Evolutionary conservation across 2,329 filamentous ascomycete species (phyloP), one percentile per base, ranked within the genome.

Genomic region (Cadophora gregata): DNA sequence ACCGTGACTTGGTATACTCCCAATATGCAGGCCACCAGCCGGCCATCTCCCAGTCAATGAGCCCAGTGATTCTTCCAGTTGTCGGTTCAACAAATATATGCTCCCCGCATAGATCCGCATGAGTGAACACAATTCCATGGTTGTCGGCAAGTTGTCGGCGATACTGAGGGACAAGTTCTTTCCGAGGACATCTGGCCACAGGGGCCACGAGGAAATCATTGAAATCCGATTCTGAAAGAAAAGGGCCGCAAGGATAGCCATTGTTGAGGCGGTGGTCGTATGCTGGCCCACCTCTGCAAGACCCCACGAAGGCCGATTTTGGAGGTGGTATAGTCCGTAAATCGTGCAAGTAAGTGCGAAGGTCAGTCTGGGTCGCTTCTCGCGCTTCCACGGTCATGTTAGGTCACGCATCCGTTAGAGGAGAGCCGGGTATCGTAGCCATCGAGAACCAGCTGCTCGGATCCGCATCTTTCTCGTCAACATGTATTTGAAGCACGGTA

Each of bases 121-220:
- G n/a, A n/a, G n/a, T n/a, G n/a, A n/a, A n/a, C n/a, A n/a, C n/a
- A n/a, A n/a, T n/a, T n/a, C n/a, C n/a, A n/a, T n/a, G n/a, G n/a
- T n/a, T n/a, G n/a, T n/a, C n/a, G n/a, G 45, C 14, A 47, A 47
- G 45, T 47, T 47, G 45, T 47, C 14, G 45, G 45, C 14, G 45
- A 47, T 47, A 47, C 6, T 47, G 14, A 6, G 14, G 6, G 45
- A 47, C 45, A 47, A 47, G 45, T 14, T 47, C 45, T 47, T 47
- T 47, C 6, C 45, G 45, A 47, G 45, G 45, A 47, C 45, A 47
- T 47, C 45, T 47, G 45, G 45, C 45, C 14, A 47, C 45, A 47
- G 45, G 45, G 45, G 16, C 45, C 16, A 47, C 45, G 45, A 47
- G 45, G 14, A 47, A 47, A 47, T 16, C 45, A 47, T 47, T 47